Evolutionary conservation across 441 rosid genomes (phyloP).

Genomic region (Pelargonium fulgidum): DNA sequence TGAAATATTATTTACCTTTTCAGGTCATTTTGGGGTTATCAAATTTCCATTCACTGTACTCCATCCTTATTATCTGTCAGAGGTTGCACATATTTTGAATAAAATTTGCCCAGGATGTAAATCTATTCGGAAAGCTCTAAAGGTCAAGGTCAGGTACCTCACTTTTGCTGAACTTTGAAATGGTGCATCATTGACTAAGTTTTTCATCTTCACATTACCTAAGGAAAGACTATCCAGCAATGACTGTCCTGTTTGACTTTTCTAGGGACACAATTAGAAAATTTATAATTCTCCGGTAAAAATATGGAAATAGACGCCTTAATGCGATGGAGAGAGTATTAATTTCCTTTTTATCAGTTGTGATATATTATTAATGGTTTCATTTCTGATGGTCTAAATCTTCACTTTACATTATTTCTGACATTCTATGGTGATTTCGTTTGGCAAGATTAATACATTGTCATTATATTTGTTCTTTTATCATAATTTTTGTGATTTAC

Average conservation of each 20-base stretch:
- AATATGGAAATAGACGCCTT: too few species aligned
- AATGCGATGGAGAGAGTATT: too few species aligned
- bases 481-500: too few species aligned
- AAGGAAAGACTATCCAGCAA: too few species aligned
- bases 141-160: slow-evolving; percentile 58
- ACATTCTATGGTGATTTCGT: not conserved
- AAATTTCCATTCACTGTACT: slow-evolving; percentile 48
- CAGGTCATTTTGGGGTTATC: slow-evolving; percentile 82
- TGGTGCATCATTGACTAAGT: not conserved
- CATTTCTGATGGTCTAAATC: not conserved
- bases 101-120: slow-evolving; percentile 86
- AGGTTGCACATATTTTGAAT: slow-evolving; percentile 60
- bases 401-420: not conserved
- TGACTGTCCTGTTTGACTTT: not conserved
- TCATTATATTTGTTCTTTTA: too few species aligned
- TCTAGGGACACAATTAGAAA: not conserved
- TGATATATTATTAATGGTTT: slow-evolving; percentile 2
- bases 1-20: slow-evolving; percentile 19
- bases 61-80: slow-evolving; percentile 69
- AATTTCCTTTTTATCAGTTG: not conserved
- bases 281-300: not conserved
- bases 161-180: slow-evolving; percentile 9
- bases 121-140: slow-evolving; percentile 47
- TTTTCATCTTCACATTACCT: too few species aligned
- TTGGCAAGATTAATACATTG: not conserved